Conservation (phyloP, 2,329 filamentous ascomycete species). For the Hypocrella siamensis region DNA sequence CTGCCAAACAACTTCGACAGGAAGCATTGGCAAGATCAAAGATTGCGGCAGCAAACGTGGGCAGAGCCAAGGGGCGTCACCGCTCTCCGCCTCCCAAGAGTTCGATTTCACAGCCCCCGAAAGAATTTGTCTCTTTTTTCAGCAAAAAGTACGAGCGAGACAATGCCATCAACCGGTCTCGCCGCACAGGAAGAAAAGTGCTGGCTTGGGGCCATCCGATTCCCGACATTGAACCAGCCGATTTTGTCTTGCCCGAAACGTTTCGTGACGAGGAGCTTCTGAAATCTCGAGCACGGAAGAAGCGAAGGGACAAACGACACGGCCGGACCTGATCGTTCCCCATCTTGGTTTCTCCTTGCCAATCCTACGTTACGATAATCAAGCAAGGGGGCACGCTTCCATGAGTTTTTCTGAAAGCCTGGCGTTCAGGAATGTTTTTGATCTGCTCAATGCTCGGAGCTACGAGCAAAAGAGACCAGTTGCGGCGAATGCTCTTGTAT, state of each 20-base stretch:
- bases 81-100: slow-evolving; percentile 14
- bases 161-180: slow-evolving; percentile 55
- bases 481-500: too few relatives aligned
- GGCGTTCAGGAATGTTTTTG: too few relatives aligned
- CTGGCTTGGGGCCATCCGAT: slow-evolving; percentile 71
- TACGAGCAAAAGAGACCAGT: too few relatives aligned
- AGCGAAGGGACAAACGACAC: slow-evolving; percentile 42
- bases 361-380: too few relatives aligned
- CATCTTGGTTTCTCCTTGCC: too few relatives aligned
- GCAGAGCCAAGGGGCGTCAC: slow-evolving; percentile 13
- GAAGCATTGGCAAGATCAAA: slow-evolving; percentile 46
- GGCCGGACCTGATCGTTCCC: too few relatives aligned
- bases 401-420: too few relatives aligned
- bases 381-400: too few relatives aligned
- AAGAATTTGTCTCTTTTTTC: slow-evolving; percentile 79
- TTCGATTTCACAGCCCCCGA: slow-evolving; percentile 24
- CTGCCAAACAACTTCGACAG: slow-evolving; percentile 57
- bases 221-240: slow-evolving; percentile 52
- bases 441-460: too few relatives aligned
- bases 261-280: slow-evolving; percentile 39
- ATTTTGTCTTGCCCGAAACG: slow-evolving; percentile 63
- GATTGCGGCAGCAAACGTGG: slow-evolving; percentile 19
- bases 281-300: slow-evolving; percentile 44
- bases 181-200: slow-evolving; percentile 53
- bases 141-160: slow-evolving; percentile 65